phyloP scores from a whole-genome alignment of 1,284 basidiomycete species.

The Papiliotrema terrestris region DNA sequence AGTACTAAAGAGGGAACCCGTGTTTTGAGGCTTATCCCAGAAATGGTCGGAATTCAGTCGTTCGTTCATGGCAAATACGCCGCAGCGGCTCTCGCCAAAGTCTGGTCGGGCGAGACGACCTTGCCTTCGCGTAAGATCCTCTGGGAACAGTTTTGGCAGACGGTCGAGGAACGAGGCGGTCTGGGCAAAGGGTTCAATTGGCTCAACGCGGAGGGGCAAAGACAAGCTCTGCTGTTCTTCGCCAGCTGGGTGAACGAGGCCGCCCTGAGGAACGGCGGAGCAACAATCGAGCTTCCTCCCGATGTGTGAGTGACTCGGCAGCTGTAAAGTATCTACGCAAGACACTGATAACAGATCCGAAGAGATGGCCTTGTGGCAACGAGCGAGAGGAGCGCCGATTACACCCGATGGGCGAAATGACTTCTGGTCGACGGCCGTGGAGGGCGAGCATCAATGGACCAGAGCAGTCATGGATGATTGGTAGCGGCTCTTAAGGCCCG shows the following conservation, averaged over 20 bases:
- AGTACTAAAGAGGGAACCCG: not conserved
- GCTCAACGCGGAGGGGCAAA: constrained; percentile 4
- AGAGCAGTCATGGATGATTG: constrained; percentile 8
- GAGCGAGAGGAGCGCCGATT: constrained; percentile 3
- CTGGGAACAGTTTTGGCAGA: constrained; percentile 10
- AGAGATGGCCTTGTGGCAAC: constrained; percentile 10
- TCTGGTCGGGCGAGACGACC: constrained; percentile 11
- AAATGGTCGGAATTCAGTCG: constrained; percentile 14
- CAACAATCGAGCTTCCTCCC: not conserved
- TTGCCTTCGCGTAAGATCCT: constrained; percentile 1
- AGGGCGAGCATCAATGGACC: no score
- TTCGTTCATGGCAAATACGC: constrained; percentile 13
- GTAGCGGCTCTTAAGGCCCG: not conserved
- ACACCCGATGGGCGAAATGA: constrained; percentile 10
- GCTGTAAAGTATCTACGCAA: no score
- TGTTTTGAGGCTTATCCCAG: not conserved
- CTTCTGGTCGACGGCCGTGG: constrained; percentile 1
- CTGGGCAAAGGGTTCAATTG: constrained; percentile 12
- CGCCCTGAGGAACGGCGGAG: constrained; percentile 6
- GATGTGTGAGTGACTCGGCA: no score
- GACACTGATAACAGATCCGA: constrained; percentile 7
- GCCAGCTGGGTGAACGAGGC: constrained; percentile 10
- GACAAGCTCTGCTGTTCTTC: constrained; percentile 5
- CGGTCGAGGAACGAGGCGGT: constrained; percentile 11
- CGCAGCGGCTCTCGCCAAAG: constrained; percentile 8